Evolutionary conservation across 495 filamentous ascomycete genomes (phyloP).

Genomic region (Hypoxylon fuscum): DNA sequence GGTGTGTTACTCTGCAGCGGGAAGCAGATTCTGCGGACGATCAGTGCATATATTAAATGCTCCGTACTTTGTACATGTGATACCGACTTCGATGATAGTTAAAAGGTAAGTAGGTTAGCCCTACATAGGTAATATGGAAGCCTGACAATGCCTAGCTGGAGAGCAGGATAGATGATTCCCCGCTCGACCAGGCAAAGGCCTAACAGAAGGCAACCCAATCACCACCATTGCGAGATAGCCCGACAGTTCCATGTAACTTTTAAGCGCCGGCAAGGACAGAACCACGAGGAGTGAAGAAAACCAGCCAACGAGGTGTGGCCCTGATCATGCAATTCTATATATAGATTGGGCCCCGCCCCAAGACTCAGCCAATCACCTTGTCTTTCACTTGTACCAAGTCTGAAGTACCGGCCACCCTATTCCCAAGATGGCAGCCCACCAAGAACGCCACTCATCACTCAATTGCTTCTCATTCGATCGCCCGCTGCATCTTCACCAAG

Average conservation of each 20-base stretch:
- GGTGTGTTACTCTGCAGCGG: conserved; percentile 37
- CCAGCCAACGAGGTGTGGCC: conserved; percentile 17
- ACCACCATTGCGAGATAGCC: background rate
- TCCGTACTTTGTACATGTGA: background rate
- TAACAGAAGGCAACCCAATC: conserved; percentile 19
- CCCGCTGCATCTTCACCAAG: background rate
- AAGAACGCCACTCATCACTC: conserved; percentile 7
- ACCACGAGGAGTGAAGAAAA: conserved; percentile 22
- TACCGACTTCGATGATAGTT: background rate
- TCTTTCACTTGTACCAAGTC: conserved; percentile 6
- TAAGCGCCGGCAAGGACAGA: conserved; percentile 35
- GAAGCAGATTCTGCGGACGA: conserved; percentile 27
- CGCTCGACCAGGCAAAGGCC: conserved; percentile 12
- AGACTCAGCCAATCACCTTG: conserved; percentile 18
- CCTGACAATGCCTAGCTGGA: no score
- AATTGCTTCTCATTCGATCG: conserved; percentile 12
- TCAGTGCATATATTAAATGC: conserved; percentile 36
- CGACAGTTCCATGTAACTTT: conserved; percentile 20
- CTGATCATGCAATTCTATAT: conserved; percentile 25
- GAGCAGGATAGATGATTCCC: conserved; percentile 12
- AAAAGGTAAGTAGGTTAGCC: background rate
- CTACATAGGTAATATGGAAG: no score
- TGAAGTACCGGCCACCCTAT: conserved; percentile 30
- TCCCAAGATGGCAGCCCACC: conserved; percentile 26
- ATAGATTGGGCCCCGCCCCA: conserved; percentile 18